Evolutionary conservation across 495 filamentous ascomycete species (phyloP).

Genomic region (Neurospora discreta): DNA sequence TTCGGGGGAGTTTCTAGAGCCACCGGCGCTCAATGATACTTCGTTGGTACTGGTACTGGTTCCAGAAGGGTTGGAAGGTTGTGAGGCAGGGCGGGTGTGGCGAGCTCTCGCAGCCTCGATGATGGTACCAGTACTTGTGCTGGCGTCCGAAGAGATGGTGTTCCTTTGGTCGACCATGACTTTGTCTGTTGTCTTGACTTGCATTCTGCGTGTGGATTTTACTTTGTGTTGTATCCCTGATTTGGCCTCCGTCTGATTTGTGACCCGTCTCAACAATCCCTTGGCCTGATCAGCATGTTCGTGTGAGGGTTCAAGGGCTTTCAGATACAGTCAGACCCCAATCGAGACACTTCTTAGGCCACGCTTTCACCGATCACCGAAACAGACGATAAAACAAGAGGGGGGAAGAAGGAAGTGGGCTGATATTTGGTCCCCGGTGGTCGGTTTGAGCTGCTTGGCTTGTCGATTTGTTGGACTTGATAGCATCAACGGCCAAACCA

Average conservation of each 20-base stretch:
- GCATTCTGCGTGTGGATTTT: background rate
- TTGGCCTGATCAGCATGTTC: background rate
- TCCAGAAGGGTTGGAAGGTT: slow-evolving; percentile 12
- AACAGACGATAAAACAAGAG: background rate
- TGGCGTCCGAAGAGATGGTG: slow-evolving; percentile 1
- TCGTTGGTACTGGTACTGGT: slow-evolving; percentile 10
- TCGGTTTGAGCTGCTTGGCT: background rate
- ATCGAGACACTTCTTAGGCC: background rate
- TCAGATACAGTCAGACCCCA: background rate
- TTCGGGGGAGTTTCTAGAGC: slow-evolving; percentile 11
- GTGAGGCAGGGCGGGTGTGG: slow-evolving; percentile 14
- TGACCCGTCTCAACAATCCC: background rate
- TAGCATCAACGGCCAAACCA: background rate
- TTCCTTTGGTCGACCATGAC: background rate
- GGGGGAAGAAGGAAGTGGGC: background rate
- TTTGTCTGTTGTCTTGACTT: background rate
- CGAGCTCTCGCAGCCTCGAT: slow-evolving; percentile 4
- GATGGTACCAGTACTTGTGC: background rate
- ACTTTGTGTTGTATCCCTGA: background rate
- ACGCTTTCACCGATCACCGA: background rate
- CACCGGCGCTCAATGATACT: slow-evolving; percentile 3
- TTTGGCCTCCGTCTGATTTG: background rate
- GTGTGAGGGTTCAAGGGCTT: background rate
- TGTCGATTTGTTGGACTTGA: background rate
- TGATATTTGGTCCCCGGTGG: background rate